Conservation (phyloP, 2,329 filamentous ascomycete genomes). For the Monosporascus sp. region DNA sequence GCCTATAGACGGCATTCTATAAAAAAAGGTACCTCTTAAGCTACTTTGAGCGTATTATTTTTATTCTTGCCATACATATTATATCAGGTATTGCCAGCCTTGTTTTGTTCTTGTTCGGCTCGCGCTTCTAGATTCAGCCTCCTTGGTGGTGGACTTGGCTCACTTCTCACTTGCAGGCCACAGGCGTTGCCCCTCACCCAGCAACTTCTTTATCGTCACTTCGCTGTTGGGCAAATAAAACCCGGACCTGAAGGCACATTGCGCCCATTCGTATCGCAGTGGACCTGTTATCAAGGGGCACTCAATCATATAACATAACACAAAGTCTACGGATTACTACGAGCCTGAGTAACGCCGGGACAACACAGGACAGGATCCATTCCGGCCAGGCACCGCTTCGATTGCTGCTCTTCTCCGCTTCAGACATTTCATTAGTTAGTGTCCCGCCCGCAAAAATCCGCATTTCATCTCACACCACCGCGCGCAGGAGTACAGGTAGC, state of each 20-base stretch:
- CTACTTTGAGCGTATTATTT: neutral
- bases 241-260: neutral
- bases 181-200: neutral
- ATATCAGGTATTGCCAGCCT: too few species aligned
- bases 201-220: neutral
- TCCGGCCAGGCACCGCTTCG: neutral
- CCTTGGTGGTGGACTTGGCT: neutral
- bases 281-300: neutral
- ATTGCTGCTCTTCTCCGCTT: neutral
- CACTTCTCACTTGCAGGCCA: neutral
- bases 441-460: neutral
- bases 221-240: neutral
- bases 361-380: neutral
- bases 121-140: conserved; percentile 1
- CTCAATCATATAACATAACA: neutral
- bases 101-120: neutral
- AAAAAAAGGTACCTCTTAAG: too few species aligned
- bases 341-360: neutral
- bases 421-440: neutral
- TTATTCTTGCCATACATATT: too few species aligned
- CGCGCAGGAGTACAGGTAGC: neutral
- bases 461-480: neutral
- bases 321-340: neutral
- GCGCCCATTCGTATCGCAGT: too few species aligned
- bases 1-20: too few species aligned